Evolutionary conservation across 2,329 filamentous ascomycete species (phyloP).

Genomic region (Sporothrix brunneoviolacea): DNA sequence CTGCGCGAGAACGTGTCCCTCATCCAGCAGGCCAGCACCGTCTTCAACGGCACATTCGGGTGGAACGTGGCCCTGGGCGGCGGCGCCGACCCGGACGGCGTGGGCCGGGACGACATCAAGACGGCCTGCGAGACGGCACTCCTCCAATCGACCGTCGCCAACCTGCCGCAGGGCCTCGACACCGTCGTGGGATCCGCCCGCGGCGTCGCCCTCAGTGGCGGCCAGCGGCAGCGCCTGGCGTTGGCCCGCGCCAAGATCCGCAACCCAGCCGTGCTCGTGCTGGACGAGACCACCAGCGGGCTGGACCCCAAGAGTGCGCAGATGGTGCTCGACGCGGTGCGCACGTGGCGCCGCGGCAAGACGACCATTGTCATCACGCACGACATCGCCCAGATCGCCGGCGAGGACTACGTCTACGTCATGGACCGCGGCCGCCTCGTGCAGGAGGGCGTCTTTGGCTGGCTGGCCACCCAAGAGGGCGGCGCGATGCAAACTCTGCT

Average conservation of each 20-base stretch:
- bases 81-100: background rate
- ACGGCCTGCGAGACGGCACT: constrained; percentile 60
- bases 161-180: constrained; percentile 62
- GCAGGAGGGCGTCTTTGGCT: constrained; percentile 56
- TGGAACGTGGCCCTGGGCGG: constrained; percentile 70
- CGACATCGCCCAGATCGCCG: constrained; percentile 68
- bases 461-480: background rate
- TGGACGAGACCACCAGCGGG: constrained; percentile 85
- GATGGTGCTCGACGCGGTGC: constrained; percentile 66
- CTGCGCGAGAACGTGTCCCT: constrained; percentile 70
- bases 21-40: constrained; percentile 71
- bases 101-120: constrained; percentile 38
- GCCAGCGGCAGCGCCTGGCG: constrained; percentile 75
- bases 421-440: constrained; percentile 63
- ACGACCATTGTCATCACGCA: constrained; percentile 94
- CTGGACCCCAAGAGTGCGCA: constrained; percentile 66
- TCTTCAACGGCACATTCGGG: constrained; percentile 76
- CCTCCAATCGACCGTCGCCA: constrained; percentile 59
- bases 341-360: constrained; percentile 68
- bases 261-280: constrained; percentile 71
- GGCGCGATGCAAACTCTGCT: constrained; percentile 8
- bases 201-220: constrained; percentile 69
- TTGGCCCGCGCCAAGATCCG: constrained; percentile 72
- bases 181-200: constrained; percentile 63
- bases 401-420: constrained; percentile 72